phyloP scores from a whole-genome alignment of 176 grass and related monocot genomes.

The Avena eriantha region DNA sequence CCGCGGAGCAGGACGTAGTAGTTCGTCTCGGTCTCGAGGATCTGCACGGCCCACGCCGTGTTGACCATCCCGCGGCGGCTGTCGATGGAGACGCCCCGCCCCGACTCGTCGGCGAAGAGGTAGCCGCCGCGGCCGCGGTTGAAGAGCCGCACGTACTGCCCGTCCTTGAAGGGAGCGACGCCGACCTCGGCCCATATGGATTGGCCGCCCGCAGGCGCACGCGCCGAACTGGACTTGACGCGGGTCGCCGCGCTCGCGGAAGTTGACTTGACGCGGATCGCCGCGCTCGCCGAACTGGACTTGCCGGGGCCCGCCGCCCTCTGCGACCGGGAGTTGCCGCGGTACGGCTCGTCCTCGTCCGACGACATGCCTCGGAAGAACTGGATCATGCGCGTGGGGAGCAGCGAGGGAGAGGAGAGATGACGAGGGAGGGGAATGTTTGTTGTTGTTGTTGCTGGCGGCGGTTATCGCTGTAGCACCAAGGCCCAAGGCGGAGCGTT shows the following conservation, averaged over 20 bases:
- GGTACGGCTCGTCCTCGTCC: background rate
- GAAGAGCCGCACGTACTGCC: conserved; percentile 61
- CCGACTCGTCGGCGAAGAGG: conserved; percentile 43
- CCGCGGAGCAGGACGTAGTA: conserved; percentile 48
- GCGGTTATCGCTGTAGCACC: conserved; percentile 38
- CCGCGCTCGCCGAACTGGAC: background rate
- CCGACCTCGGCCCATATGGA: conserved; percentile 1
- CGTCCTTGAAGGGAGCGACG: conserved; percentile 47
- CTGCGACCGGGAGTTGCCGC: background rate
- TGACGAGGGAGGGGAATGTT: background rate
- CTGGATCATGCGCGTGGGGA: conserved; percentile 6
- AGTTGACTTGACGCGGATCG: background rate
- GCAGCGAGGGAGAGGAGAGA: background rate
- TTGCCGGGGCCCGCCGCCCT: background rate
- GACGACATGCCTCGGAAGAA: background rate
- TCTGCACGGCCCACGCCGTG: conserved; percentile 48
- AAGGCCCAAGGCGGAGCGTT: background rate
- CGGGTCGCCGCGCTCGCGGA: background rate
- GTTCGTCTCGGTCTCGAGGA: conserved; percentile 38
- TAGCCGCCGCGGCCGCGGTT: conserved; percentile 51
- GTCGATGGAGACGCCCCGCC: conserved; percentile 42
- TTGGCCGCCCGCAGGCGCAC: background rate
- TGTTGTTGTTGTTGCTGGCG: background rate
- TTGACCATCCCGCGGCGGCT: conserved; percentile 15
- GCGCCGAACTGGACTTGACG: background rate